phyloP scores from a whole-genome alignment of 345 rosid genomes.

The Gossypium rotundifolium region DNA sequence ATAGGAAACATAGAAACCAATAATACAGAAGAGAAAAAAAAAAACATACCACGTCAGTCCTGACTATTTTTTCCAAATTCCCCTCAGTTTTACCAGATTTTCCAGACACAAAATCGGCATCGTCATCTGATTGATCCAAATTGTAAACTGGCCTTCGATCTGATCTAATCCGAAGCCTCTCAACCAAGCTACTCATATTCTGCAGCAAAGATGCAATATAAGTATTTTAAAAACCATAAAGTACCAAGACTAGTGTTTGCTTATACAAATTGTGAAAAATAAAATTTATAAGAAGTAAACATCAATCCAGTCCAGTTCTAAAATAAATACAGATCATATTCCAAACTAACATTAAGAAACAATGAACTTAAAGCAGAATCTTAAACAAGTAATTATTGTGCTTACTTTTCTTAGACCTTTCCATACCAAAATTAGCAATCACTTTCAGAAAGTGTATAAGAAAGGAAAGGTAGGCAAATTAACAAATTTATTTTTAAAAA shows the following conservation, averaged over 20 bases:
- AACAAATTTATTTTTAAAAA: background rate
- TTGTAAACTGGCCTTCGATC: slow-evolving; percentile 79
- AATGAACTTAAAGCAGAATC: background rate
- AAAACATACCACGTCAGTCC: slow-evolving; percentile 72
- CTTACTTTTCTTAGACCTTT: background rate
- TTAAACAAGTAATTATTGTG: background rate
- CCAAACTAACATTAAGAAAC: background rate
- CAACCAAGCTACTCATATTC: slow-evolving; percentile 97
- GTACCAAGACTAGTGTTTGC: background rate
- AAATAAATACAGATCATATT: background rate
- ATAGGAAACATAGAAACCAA: background rate
- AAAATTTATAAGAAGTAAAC: background rate
- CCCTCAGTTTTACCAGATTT: slow-evolving; percentile 48
- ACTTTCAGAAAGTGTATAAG: background rate
- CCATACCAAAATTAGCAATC: slow-evolving; percentile 1
- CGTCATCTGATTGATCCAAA: slow-evolving; percentile 91
- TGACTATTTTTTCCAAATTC: slow-evolving; percentile 62
- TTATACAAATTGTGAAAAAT: background rate
- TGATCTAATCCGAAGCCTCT: slow-evolving; percentile 85
- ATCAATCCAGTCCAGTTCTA: background rate
- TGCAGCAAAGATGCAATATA: slow-evolving; percentile 27
- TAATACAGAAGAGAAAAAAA: background rate
- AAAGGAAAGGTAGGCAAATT: background rate
- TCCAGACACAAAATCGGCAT: slow-evolving; percentile 53
- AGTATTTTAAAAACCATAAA: background rate